Base-by-base conservation (phyloP, 371 early-diverging fungal genomes). In the Smittium culicis region DNA sequence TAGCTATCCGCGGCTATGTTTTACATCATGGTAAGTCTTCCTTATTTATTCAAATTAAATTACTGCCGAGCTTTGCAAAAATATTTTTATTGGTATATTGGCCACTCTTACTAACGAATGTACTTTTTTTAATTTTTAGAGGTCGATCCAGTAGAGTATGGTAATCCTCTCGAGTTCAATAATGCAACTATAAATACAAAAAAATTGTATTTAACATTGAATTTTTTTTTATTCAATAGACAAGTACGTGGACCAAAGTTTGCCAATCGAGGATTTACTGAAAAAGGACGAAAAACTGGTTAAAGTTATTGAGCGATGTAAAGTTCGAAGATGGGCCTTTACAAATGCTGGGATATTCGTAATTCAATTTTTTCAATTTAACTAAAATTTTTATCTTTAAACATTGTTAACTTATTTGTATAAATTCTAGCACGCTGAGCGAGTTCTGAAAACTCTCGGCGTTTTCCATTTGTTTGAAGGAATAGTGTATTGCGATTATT, bases 401-500 rank as follows among this genome's bases (percentile, higher is more conserved):
- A 24, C n/a, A 61, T 55, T 28, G 34, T 32, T 62, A 14, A 20
- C 30, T 25, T 30, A 14, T n/a, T 63, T 31, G 68, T 31, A 68
- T 29, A 11, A 59, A 5, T 32, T 11, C 25, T 73, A 85, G 81
- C 92, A 91, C 74, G 89, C 88, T 11, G 67, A 77, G 55, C 78
- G 89, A 35, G 89, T 89, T 32, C 69, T 90, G 31, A 75, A 74
- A 34, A 67, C 82, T 34, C 71, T 91, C 58, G 85, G 82, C 0
- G 76, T 91, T 61, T 81, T 79, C 16, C 87, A 89, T 71, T 80
- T 86, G 70, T 89, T 91, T 74, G 88, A 88, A 54, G 90, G 88
- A 14, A 72, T 91, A 64, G 89, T 88, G 1, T 90, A 80, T 70
- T 88, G 89, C 66, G 85, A 91, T 68, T 91, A 92, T 72, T 35